Evolutionary conservation across 768 basidiomycete genomes (phyloP).

Genomic region (Gymnopilus junonius): DNA sequence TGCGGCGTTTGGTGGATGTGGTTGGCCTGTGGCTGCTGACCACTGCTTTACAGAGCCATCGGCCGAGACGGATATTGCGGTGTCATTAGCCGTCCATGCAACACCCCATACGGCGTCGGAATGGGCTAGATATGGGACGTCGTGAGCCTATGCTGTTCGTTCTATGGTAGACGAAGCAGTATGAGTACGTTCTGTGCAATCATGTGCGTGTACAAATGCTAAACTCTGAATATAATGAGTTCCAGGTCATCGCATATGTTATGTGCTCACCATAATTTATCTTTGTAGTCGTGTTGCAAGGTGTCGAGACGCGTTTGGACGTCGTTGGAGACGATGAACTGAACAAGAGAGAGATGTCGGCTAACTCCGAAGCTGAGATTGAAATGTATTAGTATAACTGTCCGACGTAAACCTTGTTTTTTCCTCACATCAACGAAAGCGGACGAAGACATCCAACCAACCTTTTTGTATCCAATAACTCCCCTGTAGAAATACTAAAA

Average conservation of each 20-base stretch:
- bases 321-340: conserved; percentile 29
- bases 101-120: conserved; percentile 81
- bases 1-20: conserved; percentile 49
- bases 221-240: conserved; percentile 54
- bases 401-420: conserved; percentile 51
- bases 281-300: conserved; percentile 7
- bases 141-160: conserved; percentile 29
- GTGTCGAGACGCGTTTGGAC: conserved; percentile 23
- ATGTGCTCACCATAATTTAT: conserved; percentile 35
- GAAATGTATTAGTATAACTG: conserved; percentile 38
- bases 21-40: conserved; percentile 69
- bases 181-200: conserved; percentile 75
- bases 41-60: conserved; percentile 80
- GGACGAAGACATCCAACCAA: conserved; percentile 82
- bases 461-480: conserved; percentile 30
- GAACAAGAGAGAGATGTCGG: conserved; percentile 32
- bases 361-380: conserved; percentile 55
- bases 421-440: conserved; percentile 90
- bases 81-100: conserved; percentile 70
- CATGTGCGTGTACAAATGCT: conserved; percentile 72
- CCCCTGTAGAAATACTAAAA: conserved; percentile 39
- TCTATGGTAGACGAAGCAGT: conserved; percentile 30
- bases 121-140: conserved; percentile 60
- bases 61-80: conserved; percentile 71
- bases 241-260: neutral